Percentiles rank a stretch among this genome's conserved stretches.
Evolutionary conservation across 169 alveolate genomes (phyloP).

Genomic region (Plasmodium sp.): DNA sequence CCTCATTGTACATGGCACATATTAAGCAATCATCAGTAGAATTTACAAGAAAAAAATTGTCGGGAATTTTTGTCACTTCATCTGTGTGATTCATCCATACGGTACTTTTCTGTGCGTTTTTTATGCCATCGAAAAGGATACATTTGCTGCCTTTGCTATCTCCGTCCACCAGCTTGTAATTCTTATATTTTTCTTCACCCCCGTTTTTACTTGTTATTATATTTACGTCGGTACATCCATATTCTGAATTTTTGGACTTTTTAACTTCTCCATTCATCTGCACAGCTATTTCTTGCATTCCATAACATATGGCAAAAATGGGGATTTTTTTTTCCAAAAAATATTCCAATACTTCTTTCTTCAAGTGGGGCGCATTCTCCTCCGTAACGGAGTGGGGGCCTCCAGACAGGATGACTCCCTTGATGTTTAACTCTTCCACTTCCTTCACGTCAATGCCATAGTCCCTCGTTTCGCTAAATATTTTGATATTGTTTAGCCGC

Average conservation of each 20-base stretch:
- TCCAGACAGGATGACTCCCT: slow-evolving; percentile 83
- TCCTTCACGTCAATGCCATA: slow-evolving; percentile 74
- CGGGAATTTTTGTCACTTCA: slow-evolving; percentile 74
- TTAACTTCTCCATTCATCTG: slow-evolving; percentile 78
- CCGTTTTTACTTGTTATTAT: slow-evolving; percentile 61
- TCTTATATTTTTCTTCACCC: slow-evolving; percentile 8
- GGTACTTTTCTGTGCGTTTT: slow-evolving; percentile 2
- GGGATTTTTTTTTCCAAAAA: slow-evolving; percentile 77
- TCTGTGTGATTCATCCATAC: slow-evolving; percentile 80
- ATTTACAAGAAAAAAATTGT: slow-evolving; percentile 74
- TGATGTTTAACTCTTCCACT: slow-evolving; percentile 64
- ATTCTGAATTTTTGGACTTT: slow-evolving; percentile 70
- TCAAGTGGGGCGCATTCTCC: slow-evolving; percentile 73
- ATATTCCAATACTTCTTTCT: slow-evolving; percentile 70
- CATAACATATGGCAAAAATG: slow-evolving; percentile 80
- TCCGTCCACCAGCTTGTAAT: slow-evolving; percentile 18
- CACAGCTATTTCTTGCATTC: slow-evolving; percentile 80
- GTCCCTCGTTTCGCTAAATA: slow-evolving; percentile 80
- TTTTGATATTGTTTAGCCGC: slow-evolving; percentile 76
- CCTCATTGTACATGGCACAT: slow-evolving; percentile 75
- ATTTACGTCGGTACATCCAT: slow-evolving; percentile 61
- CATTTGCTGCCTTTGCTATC: slow-evolving; percentile 4
- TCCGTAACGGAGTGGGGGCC: slow-evolving; percentile 80
- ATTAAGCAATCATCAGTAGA: slow-evolving; percentile 74
- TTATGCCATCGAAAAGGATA: slow-evolving; percentile 70